Base-by-base conservation (phyloP, 129 eudicot species). In the Centaurea solstitialis region DNA sequence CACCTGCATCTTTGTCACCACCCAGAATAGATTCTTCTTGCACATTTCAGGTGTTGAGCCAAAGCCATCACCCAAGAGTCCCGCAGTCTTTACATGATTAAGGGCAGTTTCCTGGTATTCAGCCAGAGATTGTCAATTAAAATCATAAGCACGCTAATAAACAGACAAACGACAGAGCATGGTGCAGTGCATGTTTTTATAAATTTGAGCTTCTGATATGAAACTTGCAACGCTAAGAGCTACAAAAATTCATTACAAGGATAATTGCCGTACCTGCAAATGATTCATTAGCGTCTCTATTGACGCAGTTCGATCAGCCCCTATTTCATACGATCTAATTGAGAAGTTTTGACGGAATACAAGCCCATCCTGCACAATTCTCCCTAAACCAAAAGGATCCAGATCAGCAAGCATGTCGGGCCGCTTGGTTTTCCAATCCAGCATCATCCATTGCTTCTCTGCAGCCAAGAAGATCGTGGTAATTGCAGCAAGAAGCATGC, bases 371-470 rank as follows among this genome's bases (percentile, higher is more conserved):
- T 95, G 89, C 53, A 95, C 94, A 80, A 88, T 86, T 82, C 86
- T 88, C 53, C 99, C 97, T 39, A 95, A 74, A 67, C 94, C 98
- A 89, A 92, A 92, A 3, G 99, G 92, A 78, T 92, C 97, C 23
- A 97, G 87, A 69, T 92, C 99, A 68, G 82, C 74, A 79, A 92
- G 94, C 86, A 81, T 83, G 43, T 95, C 99, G 6, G 98, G 87
- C 20, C 98, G 85, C 79, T 89, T 94, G 0, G 97, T 94, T 81
- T 92, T 95, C 99, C 97, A 95, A 77, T 95, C 98, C 72, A 92
- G 87, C 97, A 91, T 90, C 99, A 91, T 95, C 99, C 97, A 92
- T 73, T 95, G 99, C 84, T 95, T 95, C 86, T 95, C 99, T 9
- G 99, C 99, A 68, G 99, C 99, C 87, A 95, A 86, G 74, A 95